These are phyloP conservation scores for Magnolia sinica DNA, from an alignment of 164 flowering plant species.

Conservation along the genomic window DNA sequence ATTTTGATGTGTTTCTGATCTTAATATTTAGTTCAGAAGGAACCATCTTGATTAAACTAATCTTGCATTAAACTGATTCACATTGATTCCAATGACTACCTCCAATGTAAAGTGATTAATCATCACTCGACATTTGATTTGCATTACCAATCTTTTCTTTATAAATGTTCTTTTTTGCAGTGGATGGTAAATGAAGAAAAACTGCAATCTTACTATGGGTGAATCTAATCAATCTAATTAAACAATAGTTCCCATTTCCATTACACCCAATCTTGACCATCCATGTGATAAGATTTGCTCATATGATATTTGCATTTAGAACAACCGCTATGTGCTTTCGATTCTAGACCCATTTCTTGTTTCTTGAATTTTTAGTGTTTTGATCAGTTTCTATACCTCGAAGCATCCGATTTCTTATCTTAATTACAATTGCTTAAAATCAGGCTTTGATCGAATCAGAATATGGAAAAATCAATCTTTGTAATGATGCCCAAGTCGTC, in stretches of 20 bases:
- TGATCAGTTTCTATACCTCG: neutral
- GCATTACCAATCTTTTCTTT: constrained; percentile 6
- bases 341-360: no score
- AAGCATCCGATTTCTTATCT: neutral
- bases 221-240: no score
- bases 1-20: no score
- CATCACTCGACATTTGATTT: constrained; percentile 8
- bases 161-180: constrained; percentile 39
- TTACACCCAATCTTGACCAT: no score
- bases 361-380: neutral
- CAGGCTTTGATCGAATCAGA: constrained; percentile 36
- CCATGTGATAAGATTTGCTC: no score
- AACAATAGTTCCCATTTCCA: no score
- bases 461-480: constrained; percentile 25
- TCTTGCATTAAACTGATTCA: neutral
- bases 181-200: no score
- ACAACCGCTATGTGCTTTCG: no score
- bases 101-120: neutral
- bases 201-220: no score
- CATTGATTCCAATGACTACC: neutral
- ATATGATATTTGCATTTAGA: no score
- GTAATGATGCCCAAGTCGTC: constrained; percentile 35
- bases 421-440: neutral
- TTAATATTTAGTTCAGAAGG: neutral
- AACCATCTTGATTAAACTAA: neutral